Conservation (phyloP, 495 filamentous ascomycete genomes). For the Parathielavia appendiculata region DNA sequence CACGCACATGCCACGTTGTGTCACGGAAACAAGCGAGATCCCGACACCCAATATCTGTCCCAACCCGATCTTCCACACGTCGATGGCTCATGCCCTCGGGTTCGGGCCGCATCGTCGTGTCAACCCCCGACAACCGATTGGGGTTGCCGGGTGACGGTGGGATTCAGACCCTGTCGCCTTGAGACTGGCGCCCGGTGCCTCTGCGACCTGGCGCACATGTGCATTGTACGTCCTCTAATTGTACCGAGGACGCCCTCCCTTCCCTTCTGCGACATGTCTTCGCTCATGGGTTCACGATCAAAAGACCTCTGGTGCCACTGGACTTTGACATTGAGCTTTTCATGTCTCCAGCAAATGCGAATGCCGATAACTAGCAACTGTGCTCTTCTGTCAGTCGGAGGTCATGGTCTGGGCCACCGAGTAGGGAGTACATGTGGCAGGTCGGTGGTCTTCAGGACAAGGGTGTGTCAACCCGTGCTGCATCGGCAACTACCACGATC, state of each 20-base stretch:
- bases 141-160: not conserved
- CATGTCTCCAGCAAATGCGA: too few relatives aligned
- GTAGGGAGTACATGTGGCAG: too few relatives aligned
- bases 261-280: too few relatives aligned
- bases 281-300: too few relatives aligned
- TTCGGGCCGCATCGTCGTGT: constrained; percentile 7
- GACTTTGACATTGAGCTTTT: too few relatives aligned
- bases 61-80: not conserved
- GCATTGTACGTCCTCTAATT: too few relatives aligned
- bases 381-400: too few relatives aligned
- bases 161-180: not conserved
- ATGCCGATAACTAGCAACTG: too few relatives aligned
- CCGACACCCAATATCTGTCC: constrained; percentile 2
- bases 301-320: too few relatives aligned
- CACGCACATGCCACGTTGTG: not conserved
- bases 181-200: not conserved
- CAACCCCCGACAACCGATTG: not conserved
- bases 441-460: not conserved
- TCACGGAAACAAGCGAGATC: not conserved
- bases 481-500: not conserved
- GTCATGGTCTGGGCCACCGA: too few relatives aligned
- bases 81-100: not conserved
- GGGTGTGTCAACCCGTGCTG: not conserved
- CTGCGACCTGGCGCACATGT: not conserved
- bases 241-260: too few relatives aligned